Base-by-base conservation (phyloP, 179 eudicot species). In the Silene vulgaris region DNA sequence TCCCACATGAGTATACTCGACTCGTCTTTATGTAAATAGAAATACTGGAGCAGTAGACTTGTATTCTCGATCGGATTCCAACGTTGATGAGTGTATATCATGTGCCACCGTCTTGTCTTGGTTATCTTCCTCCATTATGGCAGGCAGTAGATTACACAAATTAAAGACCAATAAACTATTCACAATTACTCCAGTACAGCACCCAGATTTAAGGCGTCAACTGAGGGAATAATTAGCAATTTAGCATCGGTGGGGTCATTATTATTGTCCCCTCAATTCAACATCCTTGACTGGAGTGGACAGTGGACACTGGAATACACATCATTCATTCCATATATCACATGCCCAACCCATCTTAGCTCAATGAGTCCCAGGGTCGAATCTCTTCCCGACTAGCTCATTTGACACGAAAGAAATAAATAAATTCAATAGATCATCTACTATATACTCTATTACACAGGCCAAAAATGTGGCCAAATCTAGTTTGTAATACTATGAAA, bases 401-500 rank as follows among this genome's bases (percentile, higher is more conserved):
- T 32, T 37, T 37, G 45, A 37, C 45, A 37, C 45, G 1, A 8
- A 45, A 23, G 0, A 50, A 50, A 50, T 14, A 35, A 52, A 52
- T 14, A 52, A 52, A 69, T 68, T 43, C 50, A 69, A 30, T 30
- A 28, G 48, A 66, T 30, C 19, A 64, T 3, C 69, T 30, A 50
- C 59, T 65, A 17, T 28, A 48, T 7, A 23, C 26, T 23, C 26
- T 23, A 21, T 29, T 26, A 17, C 12, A 4, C 11, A 64, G 29
- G 9, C 65, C 63, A 64, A 75, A 17, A 50, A 74, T n/a, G 19
- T 52, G 21, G 37, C 16, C 2, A 52, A 59, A 21, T 64, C 64
- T 72, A 75, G 59, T 45, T 21, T 32, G 23, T 52, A 52, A 17
- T 16, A 65, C n/a, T 28, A 8, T 1, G 19, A 57, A 56, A 65